Conservation (phyloP, 202 grass and related monocot genomes). For the Carex arenaria region DNA sequence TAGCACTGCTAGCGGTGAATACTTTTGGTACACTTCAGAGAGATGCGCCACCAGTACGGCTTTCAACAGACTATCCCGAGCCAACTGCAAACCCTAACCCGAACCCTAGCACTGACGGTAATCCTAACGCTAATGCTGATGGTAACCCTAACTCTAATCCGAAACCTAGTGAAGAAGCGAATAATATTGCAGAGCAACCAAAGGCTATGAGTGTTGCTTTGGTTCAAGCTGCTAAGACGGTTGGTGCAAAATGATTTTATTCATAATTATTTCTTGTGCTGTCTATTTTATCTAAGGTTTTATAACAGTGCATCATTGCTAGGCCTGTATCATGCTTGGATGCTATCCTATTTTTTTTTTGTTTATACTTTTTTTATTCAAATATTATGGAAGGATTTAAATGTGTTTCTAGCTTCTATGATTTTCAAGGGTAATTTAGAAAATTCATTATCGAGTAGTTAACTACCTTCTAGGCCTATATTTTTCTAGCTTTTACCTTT, state of each 20-base stretch:
- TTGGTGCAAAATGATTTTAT: conserved; percentile 16
- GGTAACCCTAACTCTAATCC: conserved; percentile 10
- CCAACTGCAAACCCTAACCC: conserved; percentile 52
- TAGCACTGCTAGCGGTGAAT: conserved; percentile 76
- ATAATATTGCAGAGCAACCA: conserved; percentile 54
- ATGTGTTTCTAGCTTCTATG: not conserved
- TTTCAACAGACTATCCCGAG: conserved; percentile 82
- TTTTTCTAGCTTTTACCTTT: not conserved
- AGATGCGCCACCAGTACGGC: conserved; percentile 75
- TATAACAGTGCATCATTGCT: not conserved
- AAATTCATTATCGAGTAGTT: not conserved
- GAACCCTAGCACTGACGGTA: conserved; percentile 24
- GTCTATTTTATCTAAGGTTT: not conserved
- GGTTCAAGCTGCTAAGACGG: conserved; percentile 88
- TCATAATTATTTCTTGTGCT: not conserved
- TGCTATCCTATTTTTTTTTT: not conserved
- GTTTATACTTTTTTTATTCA: not conserved
- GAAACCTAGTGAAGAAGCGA: conserved; percentile 11
- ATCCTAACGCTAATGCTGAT: conserved; percentile 9
- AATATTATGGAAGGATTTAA: not conserved
- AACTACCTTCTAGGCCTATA: not conserved
- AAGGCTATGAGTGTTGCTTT: conserved; percentile 84
- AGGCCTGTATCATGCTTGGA: not conserved
- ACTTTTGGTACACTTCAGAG: conserved; percentile 90
- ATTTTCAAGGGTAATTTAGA: not conserved